Evolutionary conservation across 2,329 filamentous ascomycete genomes (phyloP), one percentile per base, ranked within the genome.

Genomic region (Cladophialophora bantiana): DNA sequence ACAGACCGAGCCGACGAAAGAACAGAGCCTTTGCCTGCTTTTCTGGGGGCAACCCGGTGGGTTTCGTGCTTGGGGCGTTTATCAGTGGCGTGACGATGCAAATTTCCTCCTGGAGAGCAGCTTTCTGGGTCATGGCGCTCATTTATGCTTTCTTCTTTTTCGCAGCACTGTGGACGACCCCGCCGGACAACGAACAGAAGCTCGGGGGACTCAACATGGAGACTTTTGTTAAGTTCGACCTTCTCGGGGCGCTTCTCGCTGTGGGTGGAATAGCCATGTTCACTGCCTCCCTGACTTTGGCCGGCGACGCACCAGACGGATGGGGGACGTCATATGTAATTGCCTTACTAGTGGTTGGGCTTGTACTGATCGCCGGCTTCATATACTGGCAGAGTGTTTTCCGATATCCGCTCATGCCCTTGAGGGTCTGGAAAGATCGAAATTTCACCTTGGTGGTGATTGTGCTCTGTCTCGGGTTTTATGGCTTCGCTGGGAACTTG

Each of bases 11-110:
- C 10, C 82, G 81, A 65, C 78, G 88, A n/a, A 89, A 90, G 79
- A 90, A 90, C 70, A 79, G 82, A 68, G 88, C 85, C 0, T 89
- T 90, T 74, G 88, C 87, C 0, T 88, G 86, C 70, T 89, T 89
- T 71, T 82, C 79, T 34, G 84, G 84, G 0, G 85, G 85, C 0
- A 87, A 87, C 60, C 85, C 85, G 0, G 74, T 87, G 1, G 85
- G 85, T 0, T 87, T 85, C 64, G 84, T 86, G 0, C 82, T 84
- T 15, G 85, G 85, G 0, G 85, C 85, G 42, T 85, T 91, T 2
- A 81, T 89, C 2, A 86, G 85, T 7, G 89, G 89, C 0, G 78
- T 91, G 10, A 87, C 86, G 0, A 85, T 87, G 0, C 82, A 85
- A 62, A 73, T 90, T 1, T 86, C 86, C 67, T 85, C 82, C 65